phyloP scores from a whole-genome alignment of 139 green algal species.

The Tetraselmis striata region DNA sequence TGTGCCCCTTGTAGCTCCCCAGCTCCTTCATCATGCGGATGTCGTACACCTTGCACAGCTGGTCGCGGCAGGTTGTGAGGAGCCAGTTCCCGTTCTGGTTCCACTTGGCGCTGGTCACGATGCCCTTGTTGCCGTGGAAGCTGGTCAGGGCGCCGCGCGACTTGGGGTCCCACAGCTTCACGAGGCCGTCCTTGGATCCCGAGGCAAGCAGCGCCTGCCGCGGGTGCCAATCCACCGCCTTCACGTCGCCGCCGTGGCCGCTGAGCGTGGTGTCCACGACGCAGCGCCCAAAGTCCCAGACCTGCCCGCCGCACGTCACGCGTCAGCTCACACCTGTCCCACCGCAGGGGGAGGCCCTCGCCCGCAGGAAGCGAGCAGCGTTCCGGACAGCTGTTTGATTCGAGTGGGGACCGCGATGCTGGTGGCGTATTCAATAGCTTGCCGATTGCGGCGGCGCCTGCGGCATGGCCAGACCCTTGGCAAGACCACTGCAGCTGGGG shows the following conservation, averaged over 20 bases:
- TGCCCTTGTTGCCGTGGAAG: constrained; percentile 82
- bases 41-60: constrained; percentile 70
- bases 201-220: constrained; percentile 65
- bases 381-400: too few species aligned
- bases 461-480: too few species aligned
- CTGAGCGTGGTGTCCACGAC: constrained; percentile 43
- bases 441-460: too few species aligned
- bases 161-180: constrained; percentile 89
- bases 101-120: constrained; percentile 62
- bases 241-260: constrained; percentile 89
- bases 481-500: too few species aligned
- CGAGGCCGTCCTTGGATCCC: constrained; percentile 72
- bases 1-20: constrained; percentile 64
- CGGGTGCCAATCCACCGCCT: constrained; percentile 86
- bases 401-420: too few species aligned
- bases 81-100: constrained; percentile 87
- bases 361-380: too few species aligned
- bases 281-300: constrained; percentile 68
- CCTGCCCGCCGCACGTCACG: too few species aligned
- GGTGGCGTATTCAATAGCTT: too few species aligned
- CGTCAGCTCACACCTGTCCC: too few species aligned
- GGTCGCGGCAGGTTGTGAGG: constrained; percentile 64
- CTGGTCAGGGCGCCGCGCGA: constrained; percentile 42
- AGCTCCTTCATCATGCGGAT: constrained; percentile 63
- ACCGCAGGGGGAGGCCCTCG: too few species aligned